A percentile compares a stretch with the other conserved stretches of the same genome.
phyloP scores from a whole-genome alignment of 495 filamentous ascomycete genomes.

The Cairneyella variabilis region DNA sequence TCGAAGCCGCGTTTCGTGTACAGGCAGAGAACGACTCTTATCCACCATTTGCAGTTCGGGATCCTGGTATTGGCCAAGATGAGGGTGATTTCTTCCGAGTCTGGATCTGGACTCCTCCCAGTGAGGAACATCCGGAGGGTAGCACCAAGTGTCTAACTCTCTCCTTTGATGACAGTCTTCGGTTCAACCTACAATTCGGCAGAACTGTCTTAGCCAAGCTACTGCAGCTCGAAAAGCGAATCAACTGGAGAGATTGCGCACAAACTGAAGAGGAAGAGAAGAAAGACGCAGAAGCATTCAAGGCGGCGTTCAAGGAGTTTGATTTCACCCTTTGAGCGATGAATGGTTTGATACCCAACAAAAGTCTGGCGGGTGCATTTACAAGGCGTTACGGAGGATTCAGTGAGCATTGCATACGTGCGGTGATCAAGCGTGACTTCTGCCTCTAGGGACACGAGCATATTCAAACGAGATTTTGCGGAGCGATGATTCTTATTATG shows the following conservation, averaged over 20 bases:
- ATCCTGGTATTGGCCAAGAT: constrained; percentile 32
- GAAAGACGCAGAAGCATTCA: constrained; percentile 74
- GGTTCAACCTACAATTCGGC: constrained; percentile 61
- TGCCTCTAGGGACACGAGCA: too few relatives aligned
- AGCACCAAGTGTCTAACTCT: constrained; percentile 46
- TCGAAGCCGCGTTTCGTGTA: constrained; percentile 80
- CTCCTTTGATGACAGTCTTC: constrained; percentile 39
- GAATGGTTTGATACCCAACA: constrained; percentile 12
- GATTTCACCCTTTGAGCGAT: constrained; percentile 64
- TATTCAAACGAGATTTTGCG: too few relatives aligned
- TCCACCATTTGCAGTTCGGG: constrained; percentile 45
- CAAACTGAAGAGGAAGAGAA: constrained; percentile 76
- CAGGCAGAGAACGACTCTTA: constrained; percentile 75
- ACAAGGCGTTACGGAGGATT: constrained; percentile 1
- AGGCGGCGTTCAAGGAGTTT: constrained; percentile 78
- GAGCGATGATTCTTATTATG: too few relatives aligned
- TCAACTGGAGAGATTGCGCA: constrained; percentile 77
- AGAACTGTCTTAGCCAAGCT: constrained; percentile 84
- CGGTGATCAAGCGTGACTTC: too few relatives aligned
- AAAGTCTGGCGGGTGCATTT: constrained; percentile 14
- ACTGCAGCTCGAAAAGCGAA: constrained; percentile 66
- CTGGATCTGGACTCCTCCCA: constrained; percentile 63
- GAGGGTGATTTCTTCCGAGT: constrained; percentile 80
- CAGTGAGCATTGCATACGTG: too few relatives aligned
- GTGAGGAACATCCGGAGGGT: constrained; percentile 34